phyloP scores from a whole-genome alignment of 2,329 filamentous ascomycete genomes.

The Neonectria neomacrospora region DNA sequence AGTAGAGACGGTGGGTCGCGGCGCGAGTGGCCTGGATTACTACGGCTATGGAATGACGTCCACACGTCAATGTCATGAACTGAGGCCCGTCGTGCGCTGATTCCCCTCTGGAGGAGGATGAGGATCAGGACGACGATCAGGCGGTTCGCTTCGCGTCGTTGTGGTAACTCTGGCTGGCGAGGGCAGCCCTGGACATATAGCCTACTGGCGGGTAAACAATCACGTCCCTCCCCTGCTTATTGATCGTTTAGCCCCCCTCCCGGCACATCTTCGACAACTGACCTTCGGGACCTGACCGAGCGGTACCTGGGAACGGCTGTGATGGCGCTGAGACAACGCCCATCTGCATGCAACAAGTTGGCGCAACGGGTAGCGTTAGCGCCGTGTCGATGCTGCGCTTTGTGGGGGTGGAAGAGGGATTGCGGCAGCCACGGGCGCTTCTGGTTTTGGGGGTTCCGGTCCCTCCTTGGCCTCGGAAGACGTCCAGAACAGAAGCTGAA shows the following conservation, averaged over 20 bases:
- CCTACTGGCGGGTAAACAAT: constrained; percentile 22
- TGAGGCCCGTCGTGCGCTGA: constrained; percentile 26
- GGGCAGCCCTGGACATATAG: constrained; percentile 20
- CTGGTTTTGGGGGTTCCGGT: constrained; percentile 25
- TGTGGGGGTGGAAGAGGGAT: constrained; percentile 32
- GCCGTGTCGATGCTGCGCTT: constrained; percentile 36
- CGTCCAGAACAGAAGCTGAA: constrained; percentile 7
- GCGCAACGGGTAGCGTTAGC: constrained; percentile 35
- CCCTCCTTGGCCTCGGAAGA: constrained; percentile 31
- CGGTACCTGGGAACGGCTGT: constrained; percentile 34
- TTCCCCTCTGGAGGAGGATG: constrained; percentile 2
- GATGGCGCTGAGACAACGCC: constrained; percentile 36
- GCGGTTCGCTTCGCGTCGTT: constrained; percentile 10
- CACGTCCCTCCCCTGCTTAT: constrained; percentile 9
- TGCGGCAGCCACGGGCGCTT: constrained; percentile 27
- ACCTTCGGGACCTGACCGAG: constrained; percentile 44
- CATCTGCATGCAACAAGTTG: constrained; percentile 32
- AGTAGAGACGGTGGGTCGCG: constrained; percentile 13
- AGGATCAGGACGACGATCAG: constrained; percentile 20
- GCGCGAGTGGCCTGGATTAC: constrained; percentile 4
- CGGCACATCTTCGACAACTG: constrained; percentile 10
- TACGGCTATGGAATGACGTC: constrained; percentile 26
- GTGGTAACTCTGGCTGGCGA: not conserved
- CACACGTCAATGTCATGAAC: constrained; percentile 10
- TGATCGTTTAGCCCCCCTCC: constrained; percentile 3